Evolutionary conservation across 208 protist species (phyloP).

Genomic region (Leishmania braziliensis): DNA sequence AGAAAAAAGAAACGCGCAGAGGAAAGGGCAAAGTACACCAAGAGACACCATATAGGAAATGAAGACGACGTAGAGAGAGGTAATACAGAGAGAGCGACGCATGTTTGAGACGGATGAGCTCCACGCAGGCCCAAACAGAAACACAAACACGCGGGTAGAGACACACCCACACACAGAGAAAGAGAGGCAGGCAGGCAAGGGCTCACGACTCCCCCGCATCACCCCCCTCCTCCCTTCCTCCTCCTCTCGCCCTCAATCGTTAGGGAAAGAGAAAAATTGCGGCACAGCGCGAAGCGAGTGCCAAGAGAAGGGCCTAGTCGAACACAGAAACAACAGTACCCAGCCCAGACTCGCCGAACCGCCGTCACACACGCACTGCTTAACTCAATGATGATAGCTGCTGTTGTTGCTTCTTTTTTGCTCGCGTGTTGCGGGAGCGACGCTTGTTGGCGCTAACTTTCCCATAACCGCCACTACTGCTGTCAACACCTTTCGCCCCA

Average conservation of each 20-base stretch:
- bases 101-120: not conserved
- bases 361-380: not conserved
- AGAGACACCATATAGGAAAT: not conserved
- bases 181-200: not conserved
- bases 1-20: not conserved
- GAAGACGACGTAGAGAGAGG: not conserved
- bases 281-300: slow-evolving; percentile 7
- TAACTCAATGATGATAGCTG: not conserved
- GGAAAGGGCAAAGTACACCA: not conserved
- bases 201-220: not conserved
- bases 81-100: not conserved
- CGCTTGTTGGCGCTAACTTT: slow-evolving; percentile 3
- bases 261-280: not conserved
- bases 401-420: not conserved
- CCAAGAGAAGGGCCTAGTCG: slow-evolving; percentile 10
- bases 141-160: not conserved
- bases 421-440: slow-evolving; percentile 12
- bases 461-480: not conserved
- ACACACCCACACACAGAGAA: not conserved
- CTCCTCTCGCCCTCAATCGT: not conserved
- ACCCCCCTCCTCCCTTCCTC: no score
- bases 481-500: not conserved
- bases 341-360: not conserved
- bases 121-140: not conserved
- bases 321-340: not conserved